Base-by-base conservation (phyloP, 371 early-diverging fungal genomes). In the Furculomyces boomerangus region DNA sequence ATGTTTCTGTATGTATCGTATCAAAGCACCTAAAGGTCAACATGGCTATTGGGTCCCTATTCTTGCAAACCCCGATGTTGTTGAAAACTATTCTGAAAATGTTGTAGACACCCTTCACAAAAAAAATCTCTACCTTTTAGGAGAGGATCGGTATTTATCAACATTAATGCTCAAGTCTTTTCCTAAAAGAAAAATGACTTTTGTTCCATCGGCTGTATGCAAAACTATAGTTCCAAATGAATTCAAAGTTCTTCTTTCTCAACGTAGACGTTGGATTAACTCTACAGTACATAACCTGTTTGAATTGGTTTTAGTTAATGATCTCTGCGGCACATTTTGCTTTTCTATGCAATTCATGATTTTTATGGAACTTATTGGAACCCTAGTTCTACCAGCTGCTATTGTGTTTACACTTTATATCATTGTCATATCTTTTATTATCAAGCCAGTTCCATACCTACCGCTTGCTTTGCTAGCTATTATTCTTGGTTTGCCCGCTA, bases 241-340 rank as follows among this genome's bases (percentile, higher is more conserved):
- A 22, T 98, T 98, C 71, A 76, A 68, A 58, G 91, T 96, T 28
- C 75, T 99, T 41, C 71, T 98, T 30, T 93, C 93, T 18, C 99
- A 99, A 71, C 81, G 99, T 25, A 81, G 99, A 55, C 75, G 98
- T 49, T 99, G 99, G 99, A 99, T 99, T 71, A 99, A 99, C 74
- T 96, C 97, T 2, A 99, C 99, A 0, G 84, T 96, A 50, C 97
- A 96, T 60, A 99, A 99, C 62, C 70, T 99, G 58, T 66, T 93
- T 70, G 99, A 98, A 69, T 69, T 99, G 48, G 81, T 97, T 20
- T 73, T 90, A 53, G 93, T 98, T 3, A 80, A 87, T 30, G 91
- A 95, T 63, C 73, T 99, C 32, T 99, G 99, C 64, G 99, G 99
- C 10, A 92, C 90, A 3, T 97, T 97, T 64, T 98, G 95, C 63